Evolutionary conservation across 1,139 yeast genomes (phyloP).

Genomic region (Geotrichum restrictum): DNA sequence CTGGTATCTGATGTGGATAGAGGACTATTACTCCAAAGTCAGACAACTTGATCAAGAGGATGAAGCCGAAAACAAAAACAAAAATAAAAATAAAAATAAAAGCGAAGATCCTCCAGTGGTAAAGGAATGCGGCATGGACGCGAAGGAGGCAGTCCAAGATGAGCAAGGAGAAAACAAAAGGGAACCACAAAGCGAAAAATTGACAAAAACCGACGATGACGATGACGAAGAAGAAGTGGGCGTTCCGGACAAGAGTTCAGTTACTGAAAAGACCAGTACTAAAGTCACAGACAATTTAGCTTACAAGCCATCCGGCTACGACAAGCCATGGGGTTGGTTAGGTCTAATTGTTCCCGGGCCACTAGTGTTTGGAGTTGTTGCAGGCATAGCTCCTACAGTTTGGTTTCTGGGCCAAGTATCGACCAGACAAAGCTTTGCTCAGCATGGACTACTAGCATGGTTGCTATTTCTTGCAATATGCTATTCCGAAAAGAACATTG

Average conservation of each 20-base stretch:
- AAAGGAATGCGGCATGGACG: not conserved
- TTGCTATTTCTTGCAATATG: conserved; percentile 3
- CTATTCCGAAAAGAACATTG: not conserved
- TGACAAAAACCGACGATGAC: not conserved
- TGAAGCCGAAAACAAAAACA: no score
- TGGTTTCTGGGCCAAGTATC: conserved; percentile 13
- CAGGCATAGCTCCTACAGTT: conserved; percentile 12
- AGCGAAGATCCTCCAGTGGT: not conserved
- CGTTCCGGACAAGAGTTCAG: no score
- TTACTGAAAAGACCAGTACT: no score
- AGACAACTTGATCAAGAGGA: not conserved
- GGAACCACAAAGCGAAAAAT: not conserved
- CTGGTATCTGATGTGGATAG: conserved; percentile 37
- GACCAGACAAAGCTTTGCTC: conserved; percentile 6
- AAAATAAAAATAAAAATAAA: no score
- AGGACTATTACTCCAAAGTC: conserved; percentile 25
- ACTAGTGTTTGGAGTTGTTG: conserved; percentile 12
- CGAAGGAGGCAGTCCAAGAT: not conserved
- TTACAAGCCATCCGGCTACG: not conserved
- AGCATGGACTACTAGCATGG: conserved; percentile 8
- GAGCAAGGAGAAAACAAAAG: not conserved
- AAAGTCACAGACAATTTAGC: no score
- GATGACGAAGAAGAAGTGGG: not conserved
- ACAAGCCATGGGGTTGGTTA: conserved; percentile 16
- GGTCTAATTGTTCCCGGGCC: conserved; percentile 9